Evolutionary conservation across 257 asterid species (phyloP), one percentile per base, ranked within the genome.

Genomic region (Rhazya stricta): DNA sequence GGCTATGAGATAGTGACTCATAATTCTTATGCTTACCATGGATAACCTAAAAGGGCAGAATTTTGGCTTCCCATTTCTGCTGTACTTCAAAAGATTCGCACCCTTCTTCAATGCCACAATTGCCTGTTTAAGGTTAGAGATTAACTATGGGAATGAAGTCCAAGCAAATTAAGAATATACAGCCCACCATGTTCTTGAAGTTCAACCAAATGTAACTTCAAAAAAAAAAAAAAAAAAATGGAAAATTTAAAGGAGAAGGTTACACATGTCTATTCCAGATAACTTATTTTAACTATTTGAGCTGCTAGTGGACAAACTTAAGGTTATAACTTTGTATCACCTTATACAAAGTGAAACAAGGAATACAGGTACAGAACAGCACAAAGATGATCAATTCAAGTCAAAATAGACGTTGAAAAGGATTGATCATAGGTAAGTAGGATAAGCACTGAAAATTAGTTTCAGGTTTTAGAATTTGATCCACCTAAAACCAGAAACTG

Each of bases 31-130:
- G 71, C 78, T 74, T 81, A 86, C 90, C 88, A 79, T 75, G 56
- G 90, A 86, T 60, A 86, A 81, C 76, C 86, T 78, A 76, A 86
- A 83, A 71, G 90, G 86, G 73, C 87, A 84, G 71, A 86, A 84
- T 80, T 86, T 86, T 50, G 85, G 88, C 76, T 86, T 86, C 56
- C 90, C 90, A 76, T 83, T 80, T 75, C 85, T 80, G 56, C 85
- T 77, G 65, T 76, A 84, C 80, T 79, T 84, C 63, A 86, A 70
- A 76, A 86, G 86, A 79, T 84, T 83, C 18, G 88, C 83, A 42
- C 90, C 90, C 82, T 86, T 86, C 85, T 84, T 86, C 80, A 86
- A 71, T 34, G 86, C 79, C 61, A 86, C 82, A 78, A 86, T 84
- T 76, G 90, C 86, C 90, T 86, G 88, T 69, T 75, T 45, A 70